phyloP scores from a whole-genome alignment of 768 basidiomycete genomes.

The Boletus insuetus region DNA sequence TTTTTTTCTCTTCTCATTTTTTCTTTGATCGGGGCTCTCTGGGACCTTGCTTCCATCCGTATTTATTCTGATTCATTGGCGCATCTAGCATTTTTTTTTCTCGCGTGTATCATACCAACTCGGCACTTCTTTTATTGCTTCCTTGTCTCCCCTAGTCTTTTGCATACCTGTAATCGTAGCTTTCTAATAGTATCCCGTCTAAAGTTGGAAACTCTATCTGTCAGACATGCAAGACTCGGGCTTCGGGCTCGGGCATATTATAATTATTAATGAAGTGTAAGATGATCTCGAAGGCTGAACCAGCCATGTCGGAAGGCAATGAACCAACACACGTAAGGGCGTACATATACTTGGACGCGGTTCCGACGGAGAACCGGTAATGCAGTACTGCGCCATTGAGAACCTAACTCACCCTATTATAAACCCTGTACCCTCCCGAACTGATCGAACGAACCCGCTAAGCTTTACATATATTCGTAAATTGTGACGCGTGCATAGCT shows the following conservation, averaged over 20 bases:
- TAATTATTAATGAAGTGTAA: conserved; percentile 8
- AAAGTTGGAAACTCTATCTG: neutral
- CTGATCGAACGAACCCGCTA: too few species aligned
- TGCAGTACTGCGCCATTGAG: too few species aligned
- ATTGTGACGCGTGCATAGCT: too few species aligned
- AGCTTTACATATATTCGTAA: too few species aligned
- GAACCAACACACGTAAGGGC: too few species aligned
- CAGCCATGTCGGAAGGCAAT: too few species aligned
- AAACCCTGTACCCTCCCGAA: too few species aligned
- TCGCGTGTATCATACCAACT: conserved; percentile 13
- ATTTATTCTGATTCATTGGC: conserved; percentile 16
- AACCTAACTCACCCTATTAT: too few species aligned
- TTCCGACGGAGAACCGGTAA: neutral
- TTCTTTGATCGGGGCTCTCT: neutral
- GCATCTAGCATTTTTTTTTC: conserved; percentile 8
- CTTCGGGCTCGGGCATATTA: neutral
- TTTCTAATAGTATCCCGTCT: neutral
- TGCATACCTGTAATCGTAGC: neutral
- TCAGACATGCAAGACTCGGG: too few species aligned
- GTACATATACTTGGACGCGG: neutral
- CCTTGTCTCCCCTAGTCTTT: neutral
- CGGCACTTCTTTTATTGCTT: neutral
- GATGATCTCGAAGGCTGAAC: neutral
- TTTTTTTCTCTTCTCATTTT: neutral
- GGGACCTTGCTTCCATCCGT: conserved; percentile 9